Evolutionary conservation across 2,329 filamentous ascomycete genomes (phyloP), one percentile per base, ranked within the genome.

Genomic region (Colletotrichum theobromicola): DNA sequence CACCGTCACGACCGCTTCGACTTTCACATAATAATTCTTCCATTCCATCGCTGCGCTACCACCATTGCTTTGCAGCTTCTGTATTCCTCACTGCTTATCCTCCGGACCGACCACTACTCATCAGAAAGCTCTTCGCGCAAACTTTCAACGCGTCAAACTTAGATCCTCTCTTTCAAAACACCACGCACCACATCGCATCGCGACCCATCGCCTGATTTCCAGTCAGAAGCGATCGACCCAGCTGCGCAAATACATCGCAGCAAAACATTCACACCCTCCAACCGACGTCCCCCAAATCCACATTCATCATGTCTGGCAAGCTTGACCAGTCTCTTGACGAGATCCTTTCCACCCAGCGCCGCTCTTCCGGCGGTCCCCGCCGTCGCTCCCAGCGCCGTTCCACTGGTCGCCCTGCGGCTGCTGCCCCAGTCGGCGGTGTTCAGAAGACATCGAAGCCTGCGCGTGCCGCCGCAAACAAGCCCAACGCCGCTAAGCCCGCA

Each of bases 311-410:
- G 95, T 95, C 95, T 89, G 93, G 92, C 88, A 98, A 98, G 89
- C 94, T 99, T 83, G 95, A 98, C 86, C 93, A 97, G 89, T 96
- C 95, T 88, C 94, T 99, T 79, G 97, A 98, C 85, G 95, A 98
- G 88, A 98, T 99, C 87, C 93, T 98, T 89, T 95, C 94, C 84
- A 94, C 92, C 82, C 92, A 91, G 84, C 91, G 89, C 80, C 87
- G 87, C 80, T 90, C 85, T 86, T 90, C 86, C 83, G 88, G 84
- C 82, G 71, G 67, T 60, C 69, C 74, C 55, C 88, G 86, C 84
- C 89, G 89, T 77, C 86, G 85, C 78, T 84, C 83, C 74, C 81
- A 83, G 77, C 89, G 90, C 76, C 89, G 89, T 78, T 82, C 88
- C 67, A 84, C 88, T 77, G 72, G 89, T 78, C 88, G 88, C 76